Evolutionary conservation across 345 rosid species (phyloP), one percentile per base, ranked within the genome.

Genomic region (Acer campestre): DNA sequence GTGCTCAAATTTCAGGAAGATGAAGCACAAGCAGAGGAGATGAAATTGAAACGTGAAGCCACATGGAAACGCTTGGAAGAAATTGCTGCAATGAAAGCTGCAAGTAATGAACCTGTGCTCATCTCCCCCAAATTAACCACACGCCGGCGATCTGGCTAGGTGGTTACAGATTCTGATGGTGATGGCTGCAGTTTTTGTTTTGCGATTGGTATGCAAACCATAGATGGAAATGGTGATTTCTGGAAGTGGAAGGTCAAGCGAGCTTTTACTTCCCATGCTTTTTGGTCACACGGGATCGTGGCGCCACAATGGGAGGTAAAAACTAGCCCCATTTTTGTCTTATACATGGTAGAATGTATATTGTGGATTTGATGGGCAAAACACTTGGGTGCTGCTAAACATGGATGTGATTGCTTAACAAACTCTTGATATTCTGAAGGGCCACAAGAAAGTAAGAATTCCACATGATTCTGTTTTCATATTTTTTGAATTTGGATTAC

Each of bases 21-120:
- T 31, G 88, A 90, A 84, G 90, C 82, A 0, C 86, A 71, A 63
- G 92, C 89, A 76, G 84, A 81, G 61, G 88, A 86, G 67, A 78
- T 80, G 23, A 89, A 83, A 78, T 66, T 22, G 14, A 85, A 85
- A 70, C 91, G 91, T 0, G 90, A 85, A 81, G 85, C 79, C 58
- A 88, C 77, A 25, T 93, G 98, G 98, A 90, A 87, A 75, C 90
- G 89, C 59, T 82, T 93, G 78, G 92, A 93, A 61, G 90, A 90
- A 67, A 88, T 86, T 40, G 98, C 94, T 22, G 92, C 88, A 67
- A 79, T 79, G 88, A 89, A 85, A 82, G 87, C 89, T 14, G 20
- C 88, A 42, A 84, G 87, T 70, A 83, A 70, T 6, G 88, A 86
- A 68, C 80, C 90, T 0, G 91, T 84, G 73, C 89, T 86, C 2